These are phyloP conservation scores for Caryocar brasiliense DNA, from an alignment of 441 rosid species.

Conservation along the genomic window DNA sequence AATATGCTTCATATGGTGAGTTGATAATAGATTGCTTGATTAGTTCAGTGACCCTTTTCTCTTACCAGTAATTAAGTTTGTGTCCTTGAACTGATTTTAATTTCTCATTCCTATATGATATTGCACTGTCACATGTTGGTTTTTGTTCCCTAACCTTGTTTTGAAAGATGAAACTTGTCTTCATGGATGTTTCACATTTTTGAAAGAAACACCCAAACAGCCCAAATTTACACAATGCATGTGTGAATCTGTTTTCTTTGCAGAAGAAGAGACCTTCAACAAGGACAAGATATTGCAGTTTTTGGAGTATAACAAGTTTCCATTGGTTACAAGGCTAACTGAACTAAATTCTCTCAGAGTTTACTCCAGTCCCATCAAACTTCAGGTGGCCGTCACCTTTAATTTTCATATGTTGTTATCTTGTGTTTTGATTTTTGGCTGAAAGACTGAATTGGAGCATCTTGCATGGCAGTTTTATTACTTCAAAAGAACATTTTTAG, in stretches of 20 bases:
- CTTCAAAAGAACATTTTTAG: too few relatives aligned
- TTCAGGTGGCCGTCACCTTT: conserved; percentile 45
- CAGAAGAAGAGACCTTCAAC: conserved; percentile 65
- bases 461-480: too few relatives aligned
- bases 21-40: background rate
- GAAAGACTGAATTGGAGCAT: too few relatives aligned
- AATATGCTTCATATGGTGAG: conserved; percentile 65
- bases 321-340: conserved; percentile 62
- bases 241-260: conserved; percentile 22
- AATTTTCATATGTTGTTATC: background rate
- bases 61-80: too few relatives aligned
- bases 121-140: too few relatives aligned
- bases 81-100: too few relatives aligned
- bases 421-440: background rate
- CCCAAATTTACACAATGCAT: conserved; percentile 1
- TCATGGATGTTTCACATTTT: conserved; percentile 3
- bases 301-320: conserved; percentile 62
- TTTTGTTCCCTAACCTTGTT: too few relatives aligned
- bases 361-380: conserved; percentile 65
- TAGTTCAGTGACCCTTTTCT: too few relatives aligned
- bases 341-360: conserved; percentile 62
- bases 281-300: conserved; percentile 49
- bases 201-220: background rate
- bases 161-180: too few relatives aligned
- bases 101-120: too few relatives aligned